Percentiles rank a stretch among this genome's conserved stretches.
Evolutionary conservation across 805 yeast genomes (phyloP).

Genomic region (Wickerhamiella nectarea): DNA sequence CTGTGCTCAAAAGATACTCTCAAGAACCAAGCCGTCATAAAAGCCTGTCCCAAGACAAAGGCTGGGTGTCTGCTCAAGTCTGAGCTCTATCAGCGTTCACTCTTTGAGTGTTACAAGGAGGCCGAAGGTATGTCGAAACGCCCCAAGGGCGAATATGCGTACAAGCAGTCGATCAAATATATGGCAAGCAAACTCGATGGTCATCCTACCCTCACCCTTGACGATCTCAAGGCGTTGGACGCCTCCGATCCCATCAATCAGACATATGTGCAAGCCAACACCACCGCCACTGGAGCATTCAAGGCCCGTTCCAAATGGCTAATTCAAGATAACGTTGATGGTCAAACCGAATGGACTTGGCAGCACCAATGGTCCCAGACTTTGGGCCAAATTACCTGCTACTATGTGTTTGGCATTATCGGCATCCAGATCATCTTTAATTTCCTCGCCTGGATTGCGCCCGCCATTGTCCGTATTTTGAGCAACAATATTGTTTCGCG

Average conservation of each 20-base stretch:
- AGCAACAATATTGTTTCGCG: slow-evolving; percentile 7
- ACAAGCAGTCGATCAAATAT: background rate
- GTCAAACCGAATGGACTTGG: slow-evolving; percentile 4
- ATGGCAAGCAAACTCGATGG: background rate
- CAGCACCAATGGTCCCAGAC: slow-evolving; percentile 3
- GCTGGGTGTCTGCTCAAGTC: background rate
- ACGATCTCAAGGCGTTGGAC: background rate
- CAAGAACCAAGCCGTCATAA: slow-evolving; percentile 1
- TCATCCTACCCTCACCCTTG: background rate
- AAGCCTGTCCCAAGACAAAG: background rate
- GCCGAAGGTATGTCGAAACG: background rate
- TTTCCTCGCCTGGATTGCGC: slow-evolving; percentile 11
- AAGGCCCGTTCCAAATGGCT: slow-evolving; percentile 1
- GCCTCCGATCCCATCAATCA: slow-evolving; percentile 5
- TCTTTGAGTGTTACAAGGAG: slow-evolving; percentile 1
- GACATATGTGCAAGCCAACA: slow-evolving; percentile 6
- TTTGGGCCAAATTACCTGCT: slow-evolving; percentile 6
- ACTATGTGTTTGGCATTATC: slow-evolving; percentile 12
- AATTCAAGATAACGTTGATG: background rate
- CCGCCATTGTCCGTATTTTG: slow-evolving; percentile 2
- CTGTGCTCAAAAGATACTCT: slow-evolving; percentile 3
- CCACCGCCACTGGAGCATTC: slow-evolving; percentile 4
- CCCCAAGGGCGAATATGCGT: background rate
- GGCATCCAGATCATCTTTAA: slow-evolving; percentile 9
- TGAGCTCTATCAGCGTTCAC: slow-evolving; percentile 2